phyloP scores from a whole-genome alignment of 2,329 filamentous ascomycete genomes.

The Sporothrix schenckii region DNA sequence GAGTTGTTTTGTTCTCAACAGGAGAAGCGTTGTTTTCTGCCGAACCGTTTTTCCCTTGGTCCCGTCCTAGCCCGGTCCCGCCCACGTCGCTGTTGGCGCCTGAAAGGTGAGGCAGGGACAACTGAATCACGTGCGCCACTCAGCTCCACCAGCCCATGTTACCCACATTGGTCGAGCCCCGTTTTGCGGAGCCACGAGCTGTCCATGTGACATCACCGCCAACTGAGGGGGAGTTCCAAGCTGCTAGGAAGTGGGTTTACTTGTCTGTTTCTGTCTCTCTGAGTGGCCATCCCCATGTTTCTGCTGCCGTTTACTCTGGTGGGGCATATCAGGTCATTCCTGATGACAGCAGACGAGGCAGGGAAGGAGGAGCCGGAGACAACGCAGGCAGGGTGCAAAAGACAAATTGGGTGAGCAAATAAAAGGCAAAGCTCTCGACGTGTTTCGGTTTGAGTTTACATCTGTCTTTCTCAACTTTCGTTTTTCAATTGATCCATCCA shows the following conservation, averaged over 20 bases:
- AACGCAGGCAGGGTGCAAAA: neutral
- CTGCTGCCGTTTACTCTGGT: conserved; percentile 13
- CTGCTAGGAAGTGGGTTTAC: conserved; percentile 5
- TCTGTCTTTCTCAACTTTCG: neutral
- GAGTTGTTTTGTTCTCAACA: conserved; percentile 26
- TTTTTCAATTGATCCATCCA: neutral
- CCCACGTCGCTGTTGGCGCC: conserved; percentile 19
- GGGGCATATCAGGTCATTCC: conserved; percentile 21
- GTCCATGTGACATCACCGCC: conserved; percentile 33
- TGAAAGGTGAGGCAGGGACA: conserved; percentile 22
- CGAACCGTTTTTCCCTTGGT: conserved; percentile 28
- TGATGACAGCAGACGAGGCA: neutral
- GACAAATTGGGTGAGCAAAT: neutral
- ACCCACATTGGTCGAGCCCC: conserved; percentile 7
- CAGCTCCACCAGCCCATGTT: neutral
- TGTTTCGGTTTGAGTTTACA: neutral
- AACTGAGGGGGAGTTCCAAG: conserved; percentile 17
- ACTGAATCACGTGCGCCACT: neutral
- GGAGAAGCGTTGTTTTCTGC: conserved; percentile 30
- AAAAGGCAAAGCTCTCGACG: conserved; percentile 7
- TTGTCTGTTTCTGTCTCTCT: neutral
- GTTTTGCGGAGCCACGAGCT: conserved; percentile 21
- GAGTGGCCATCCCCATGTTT: conserved; percentile 6
- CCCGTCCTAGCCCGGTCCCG: conserved; percentile 31
- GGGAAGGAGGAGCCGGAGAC: conserved; percentile 2